Evolutionary conservation across 306 rosid genomes (phyloP).

Genomic region (Dryas octopetala): DNA sequence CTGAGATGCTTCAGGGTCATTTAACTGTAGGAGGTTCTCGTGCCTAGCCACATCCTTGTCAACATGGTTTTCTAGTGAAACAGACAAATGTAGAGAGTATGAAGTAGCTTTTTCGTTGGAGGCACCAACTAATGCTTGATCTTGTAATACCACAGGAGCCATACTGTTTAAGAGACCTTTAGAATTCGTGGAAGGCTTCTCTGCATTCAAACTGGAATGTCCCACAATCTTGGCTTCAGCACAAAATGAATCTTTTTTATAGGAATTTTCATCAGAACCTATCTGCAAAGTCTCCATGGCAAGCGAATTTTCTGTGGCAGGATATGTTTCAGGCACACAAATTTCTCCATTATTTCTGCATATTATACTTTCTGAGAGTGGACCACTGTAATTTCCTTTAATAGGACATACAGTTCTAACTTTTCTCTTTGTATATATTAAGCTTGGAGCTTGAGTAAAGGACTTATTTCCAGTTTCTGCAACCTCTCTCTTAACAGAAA

Average conservation of each 20-base stretch:
- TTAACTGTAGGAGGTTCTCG: slow-evolving; percentile 29
- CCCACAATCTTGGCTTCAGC: slow-evolving; percentile 27
- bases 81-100: slow-evolving; percentile 27
- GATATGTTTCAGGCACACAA: slow-evolving; percentile 31
- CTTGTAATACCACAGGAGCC: slow-evolving; percentile 26
- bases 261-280: slow-evolving; percentile 35
- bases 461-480: slow-evolving; percentile 34
- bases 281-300: slow-evolving; percentile 34
- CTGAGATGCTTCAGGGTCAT: slow-evolving; percentile 27
- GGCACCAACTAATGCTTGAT: slow-evolving; percentile 22
- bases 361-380: slow-evolving; percentile 33
- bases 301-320: slow-evolving; percentile 33
- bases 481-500: slow-evolving; percentile 25
- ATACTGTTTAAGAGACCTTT: slow-evolving; percentile 8
- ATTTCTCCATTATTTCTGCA: slow-evolving; percentile 35
- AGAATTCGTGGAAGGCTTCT: slow-evolving; percentile 19
- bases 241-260: slow-evolving; percentile 26
- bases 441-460: slow-evolving; percentile 35
- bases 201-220: slow-evolving; percentile 9
- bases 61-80: slow-evolving; percentile 35
- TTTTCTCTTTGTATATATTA: slow-evolving; percentile 60
- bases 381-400: slow-evolving; percentile 29
- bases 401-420: slow-evolving; percentile 24
- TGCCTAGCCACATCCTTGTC: slow-evolving; percentile 37
- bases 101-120: slow-evolving; percentile 15